Evolutionary conservation across 257 asterid genomes (phyloP).

Genomic region (Solanum ahanhuiri): DNA sequence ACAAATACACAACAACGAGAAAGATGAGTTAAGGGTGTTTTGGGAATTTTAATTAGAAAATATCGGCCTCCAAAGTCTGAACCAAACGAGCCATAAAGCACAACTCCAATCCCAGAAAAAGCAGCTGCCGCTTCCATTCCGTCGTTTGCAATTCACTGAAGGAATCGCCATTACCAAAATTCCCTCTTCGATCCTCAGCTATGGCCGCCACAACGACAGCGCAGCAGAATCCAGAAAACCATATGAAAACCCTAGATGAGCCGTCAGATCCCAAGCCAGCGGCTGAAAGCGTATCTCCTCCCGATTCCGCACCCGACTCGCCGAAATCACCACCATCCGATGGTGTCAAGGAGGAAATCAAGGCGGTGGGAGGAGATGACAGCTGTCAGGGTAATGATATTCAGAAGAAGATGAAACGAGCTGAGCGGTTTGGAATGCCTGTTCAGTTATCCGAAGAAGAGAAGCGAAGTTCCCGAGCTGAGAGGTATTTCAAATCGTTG

Average conservation of each 20-base stretch:
- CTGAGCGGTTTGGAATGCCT: conserved; percentile 87
- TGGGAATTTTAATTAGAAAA: neutral
- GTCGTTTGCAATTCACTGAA: neutral
- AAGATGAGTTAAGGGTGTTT: neutral
- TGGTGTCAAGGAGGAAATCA: conserved; percentile 19
- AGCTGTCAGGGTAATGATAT: conserved; percentile 18
- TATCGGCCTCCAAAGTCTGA: neutral
- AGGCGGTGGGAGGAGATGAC: conserved; percentile 21
- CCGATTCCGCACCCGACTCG: conserved; percentile 2
- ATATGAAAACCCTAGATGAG: conserved; percentile 10
- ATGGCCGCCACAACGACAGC: conserved; percentile 44
- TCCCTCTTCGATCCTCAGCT: neutral
- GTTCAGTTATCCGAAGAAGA: conserved; percentile 71
- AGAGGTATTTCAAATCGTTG: conserved; percentile 35
- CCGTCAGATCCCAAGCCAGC: conserved; percentile 33
- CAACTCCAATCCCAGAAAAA: neutral
- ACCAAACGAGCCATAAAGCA: neutral
- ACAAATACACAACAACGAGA: too few species aligned
- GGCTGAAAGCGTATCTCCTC: conserved; percentile 9
- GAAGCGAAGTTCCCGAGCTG: conserved; percentile 85
- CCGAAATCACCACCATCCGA: neutral
- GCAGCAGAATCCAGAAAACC: conserved; percentile 4
- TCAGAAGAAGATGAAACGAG: conserved; percentile 84
- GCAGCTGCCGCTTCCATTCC: neutral
- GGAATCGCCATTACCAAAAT: neutral